Percentiles rank a stretch among this genome's conserved stretches.
Conservation (phyloP, 176 grass and related monocot species). For the Chloris gayana region DNA sequence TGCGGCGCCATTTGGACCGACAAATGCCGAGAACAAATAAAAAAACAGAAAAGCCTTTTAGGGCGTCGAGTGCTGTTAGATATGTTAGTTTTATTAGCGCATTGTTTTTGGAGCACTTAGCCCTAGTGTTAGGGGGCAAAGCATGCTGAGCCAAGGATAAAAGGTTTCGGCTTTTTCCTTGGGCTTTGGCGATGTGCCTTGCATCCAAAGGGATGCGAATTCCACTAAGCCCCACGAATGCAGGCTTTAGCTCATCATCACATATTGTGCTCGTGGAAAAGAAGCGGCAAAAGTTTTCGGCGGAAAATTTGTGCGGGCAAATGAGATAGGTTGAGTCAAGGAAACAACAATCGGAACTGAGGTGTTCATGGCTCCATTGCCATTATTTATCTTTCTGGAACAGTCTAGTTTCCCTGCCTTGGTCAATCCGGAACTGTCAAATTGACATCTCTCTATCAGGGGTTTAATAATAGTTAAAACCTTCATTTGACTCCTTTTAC, state of each 20-base stretch:
- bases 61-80: constrained; percentile 30
- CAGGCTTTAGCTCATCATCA: constrained; percentile 58
- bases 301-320: constrained; percentile 16
- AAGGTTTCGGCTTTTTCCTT: constrained; percentile 41
- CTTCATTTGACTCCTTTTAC: neutral
- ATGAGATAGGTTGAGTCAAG: neutral
- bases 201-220: constrained; percentile 61
- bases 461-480: neutral
- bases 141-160: constrained; percentile 33
- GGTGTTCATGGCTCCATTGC: constrained; percentile 10
- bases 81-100: constrained; percentile 46
- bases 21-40: constrained; percentile 25
- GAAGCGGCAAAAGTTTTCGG: constrained; percentile 38
- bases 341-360: neutral
- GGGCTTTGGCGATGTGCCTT: constrained; percentile 55
- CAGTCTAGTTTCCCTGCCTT: neutral
- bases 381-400: constrained; percentile 25
- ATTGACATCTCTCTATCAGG: neutral
- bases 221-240: constrained; percentile 50
- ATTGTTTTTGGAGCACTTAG: constrained; percentile 40
- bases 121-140: constrained; percentile 55
- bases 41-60: constrained; percentile 29
- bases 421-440: neutral
- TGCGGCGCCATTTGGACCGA: constrained; percentile 20
- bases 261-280: constrained; percentile 50